Evolutionary conservation across 192 early-diverging fungal genomes (phyloP).

Genomic region (Backusella morwellensis): DNA sequence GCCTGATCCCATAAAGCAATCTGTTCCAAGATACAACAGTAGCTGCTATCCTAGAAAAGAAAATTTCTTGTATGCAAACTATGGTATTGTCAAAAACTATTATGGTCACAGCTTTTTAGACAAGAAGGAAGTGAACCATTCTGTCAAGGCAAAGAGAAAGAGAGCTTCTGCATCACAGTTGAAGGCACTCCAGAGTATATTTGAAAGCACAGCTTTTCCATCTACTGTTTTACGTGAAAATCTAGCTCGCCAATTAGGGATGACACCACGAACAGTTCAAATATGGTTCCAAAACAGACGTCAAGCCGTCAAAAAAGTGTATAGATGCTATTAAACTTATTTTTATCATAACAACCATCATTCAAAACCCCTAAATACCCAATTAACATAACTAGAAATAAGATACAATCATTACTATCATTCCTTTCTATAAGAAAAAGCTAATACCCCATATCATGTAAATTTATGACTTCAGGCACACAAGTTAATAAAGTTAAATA

Average conservation of each 20-base stretch:
- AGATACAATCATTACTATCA: not conserved
- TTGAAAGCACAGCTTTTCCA: constrained; percentile 10
- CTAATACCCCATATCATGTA: not conserved
- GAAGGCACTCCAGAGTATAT: constrained; percentile 1
- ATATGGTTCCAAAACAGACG: constrained; percentile 90
- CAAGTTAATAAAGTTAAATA: not conserved
- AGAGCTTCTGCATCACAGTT: not conserved
- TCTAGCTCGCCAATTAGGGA: constrained; percentile 55
- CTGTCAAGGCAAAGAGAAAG: not conserved
- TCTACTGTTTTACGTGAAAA: constrained; percentile 7
- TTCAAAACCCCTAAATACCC: not conserved
- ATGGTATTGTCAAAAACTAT: not conserved
- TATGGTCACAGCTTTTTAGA: not conserved
- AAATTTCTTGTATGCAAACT: not conserved
- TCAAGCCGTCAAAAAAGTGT: constrained; percentile 9
- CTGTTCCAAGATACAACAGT: not conserved
- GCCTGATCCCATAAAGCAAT: not conserved
- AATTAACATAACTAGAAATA: not conserved
- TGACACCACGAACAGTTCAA: constrained; percentile 72
- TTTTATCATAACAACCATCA: not conserved
- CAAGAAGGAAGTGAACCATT: not conserved
- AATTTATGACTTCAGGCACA: constrained; percentile 1
- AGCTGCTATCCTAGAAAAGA: not conserved
- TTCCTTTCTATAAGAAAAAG: not conserved
- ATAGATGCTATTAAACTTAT: not conserved